Evolutionary conservation across 1,284 basidiomycete genomes (phyloP).

Genomic region (Heterobasidion parviporum): DNA sequence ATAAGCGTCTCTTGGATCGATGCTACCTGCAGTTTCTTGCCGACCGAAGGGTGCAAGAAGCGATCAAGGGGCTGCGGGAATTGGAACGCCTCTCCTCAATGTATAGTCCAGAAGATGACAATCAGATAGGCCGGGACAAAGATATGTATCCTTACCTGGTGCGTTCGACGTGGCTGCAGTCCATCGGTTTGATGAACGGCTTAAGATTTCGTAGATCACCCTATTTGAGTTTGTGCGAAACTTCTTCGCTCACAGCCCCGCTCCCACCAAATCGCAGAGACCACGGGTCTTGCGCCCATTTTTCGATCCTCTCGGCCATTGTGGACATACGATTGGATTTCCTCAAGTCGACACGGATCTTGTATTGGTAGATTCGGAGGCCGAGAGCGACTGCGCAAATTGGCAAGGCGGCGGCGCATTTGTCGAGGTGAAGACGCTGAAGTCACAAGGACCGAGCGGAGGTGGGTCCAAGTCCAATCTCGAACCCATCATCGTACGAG

Average conservation of each 20-base stretch:
- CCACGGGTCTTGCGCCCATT: not conserved
- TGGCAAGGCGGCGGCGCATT: not conserved
- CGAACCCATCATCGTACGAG: slow-evolving; percentile 2
- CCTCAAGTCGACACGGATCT: not conserved
- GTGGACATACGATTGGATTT: not conserved
- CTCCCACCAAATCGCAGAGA: not conserved
- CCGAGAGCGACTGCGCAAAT: not conserved
- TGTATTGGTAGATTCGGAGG: not conserved
- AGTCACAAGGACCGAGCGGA: not conserved
- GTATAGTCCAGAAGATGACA: not conserved
- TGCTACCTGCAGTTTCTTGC: not conserved
- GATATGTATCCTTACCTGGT: not conserved
- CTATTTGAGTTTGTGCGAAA: not conserved
- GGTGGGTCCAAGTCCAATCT: not conserved
- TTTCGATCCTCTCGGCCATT: not conserved
- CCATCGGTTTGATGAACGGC: not conserved
- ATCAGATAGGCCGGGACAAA: not conserved
- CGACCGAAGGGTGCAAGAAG: not conserved
- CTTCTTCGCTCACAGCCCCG: not conserved
- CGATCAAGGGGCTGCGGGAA: not conserved
- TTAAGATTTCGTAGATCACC: not conserved
- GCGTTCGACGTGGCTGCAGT: not conserved
- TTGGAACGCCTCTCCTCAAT: not conserved
- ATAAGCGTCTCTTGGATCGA: not conserved
- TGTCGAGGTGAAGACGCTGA: not conserved